Base-by-base conservation (phyloP, 1,284 basidiomycete genomes). In the Sparassis latifolia region DNA sequence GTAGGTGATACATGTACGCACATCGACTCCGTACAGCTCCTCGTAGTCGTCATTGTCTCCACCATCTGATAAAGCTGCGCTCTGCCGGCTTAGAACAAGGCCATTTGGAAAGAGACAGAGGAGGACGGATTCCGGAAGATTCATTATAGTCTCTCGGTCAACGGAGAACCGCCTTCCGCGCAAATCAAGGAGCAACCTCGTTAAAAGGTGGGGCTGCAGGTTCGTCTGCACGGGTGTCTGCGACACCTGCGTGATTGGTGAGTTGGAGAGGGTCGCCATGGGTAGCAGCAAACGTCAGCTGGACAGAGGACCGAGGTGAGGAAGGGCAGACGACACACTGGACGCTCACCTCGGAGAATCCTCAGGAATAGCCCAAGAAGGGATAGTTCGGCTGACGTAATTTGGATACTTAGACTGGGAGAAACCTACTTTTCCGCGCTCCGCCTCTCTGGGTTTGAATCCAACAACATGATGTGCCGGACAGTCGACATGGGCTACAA, bases 71-170 rank as follows among this genome's bases (percentile, higher is more conserved):
- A 85, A 70, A 27, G 82, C 79, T 12, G 85, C 81, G 52, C 85
- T 86, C 62, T 95, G 92, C 55, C 92, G 80, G 62, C 88, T 92
- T 51, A 99, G 79, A 45, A 98, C 92, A 57, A 99, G 83, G 7
- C 97, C 96, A 64, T 99, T 98, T 10, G 96, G 96, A 66, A 99
- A 99, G 50, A 99, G 78, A 68, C 96, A 98, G 45, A 99, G 77
- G 52, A 99, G 75, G 44, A 99, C 92, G 30, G 90, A 94, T 79
- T 99, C 96, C 5, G 96, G 96, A 33, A 99, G 76, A 67, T 96
- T 94, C 94, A 99, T 97, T 67, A 99, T 89, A 33, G 91, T 94
- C 72, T 98, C 96, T 60, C 97, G 81, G 73, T 99, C 97, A 51
- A 99, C 93, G 52, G 90, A 86, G 73, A 98, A 97, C 59, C 93